A percentile compares a stretch with the other conserved stretches of the same genome.
These are phyloP conservation scores for Cucurbita moschata DNA, from an alignment of 306 rosid species.

Conservation along the genomic window DNA sequence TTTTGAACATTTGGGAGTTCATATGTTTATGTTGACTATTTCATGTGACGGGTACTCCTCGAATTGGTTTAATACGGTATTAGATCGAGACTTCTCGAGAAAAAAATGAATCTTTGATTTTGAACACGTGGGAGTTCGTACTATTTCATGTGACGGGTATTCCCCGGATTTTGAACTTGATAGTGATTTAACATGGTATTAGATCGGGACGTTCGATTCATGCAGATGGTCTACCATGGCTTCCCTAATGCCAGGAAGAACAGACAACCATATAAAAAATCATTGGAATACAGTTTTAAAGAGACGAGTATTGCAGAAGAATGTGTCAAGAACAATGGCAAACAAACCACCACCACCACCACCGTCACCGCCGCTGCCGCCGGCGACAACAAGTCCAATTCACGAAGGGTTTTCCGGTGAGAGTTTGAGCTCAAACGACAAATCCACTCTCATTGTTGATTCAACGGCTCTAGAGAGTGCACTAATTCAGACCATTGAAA, in stretches of 20 bases:
- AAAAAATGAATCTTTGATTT: no score
- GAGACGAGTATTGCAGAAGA: slow-evolving; percentile 6
- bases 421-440: not conserved
- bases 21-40: no score
- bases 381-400: not conserved
- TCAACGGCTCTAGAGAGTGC: not conserved
- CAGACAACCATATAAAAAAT: slow-evolving; percentile 40
- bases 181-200: no score
- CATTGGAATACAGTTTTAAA: slow-evolving; percentile 34
- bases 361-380: not conserved
- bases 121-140: no score
- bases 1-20: no score
- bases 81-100: no score
- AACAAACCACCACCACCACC: not conserved
- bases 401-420: not conserved
- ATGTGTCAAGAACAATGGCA: not conserved
- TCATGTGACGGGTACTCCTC: not conserved
- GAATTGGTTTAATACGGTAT: no score
- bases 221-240: slow-evolving; percentile 38
- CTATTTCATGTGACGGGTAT: not conserved
- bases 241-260: slow-evolving; percentile 29
- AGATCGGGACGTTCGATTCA: no score
- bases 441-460: not conserved
- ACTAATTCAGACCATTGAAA: not conserved
- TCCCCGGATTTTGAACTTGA: no score